Conservation (phyloP, 257 asterid species). For the Nicotiana benthamiana region DNA sequence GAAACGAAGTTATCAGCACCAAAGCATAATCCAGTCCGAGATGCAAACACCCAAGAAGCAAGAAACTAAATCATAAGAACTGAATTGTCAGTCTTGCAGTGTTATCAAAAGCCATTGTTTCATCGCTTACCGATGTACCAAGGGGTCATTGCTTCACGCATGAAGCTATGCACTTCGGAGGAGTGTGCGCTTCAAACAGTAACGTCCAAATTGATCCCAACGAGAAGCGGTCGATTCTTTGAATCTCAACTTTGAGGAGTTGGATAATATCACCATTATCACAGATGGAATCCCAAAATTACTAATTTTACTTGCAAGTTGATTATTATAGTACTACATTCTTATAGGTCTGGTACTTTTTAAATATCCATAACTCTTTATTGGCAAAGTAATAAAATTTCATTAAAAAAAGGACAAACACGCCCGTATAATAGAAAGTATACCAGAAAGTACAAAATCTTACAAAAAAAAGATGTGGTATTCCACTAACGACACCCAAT, state of each 20-base stretch:
- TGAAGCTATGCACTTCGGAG: neutral
- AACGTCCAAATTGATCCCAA: neutral
- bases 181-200: neutral
- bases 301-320: neutral
- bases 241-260: neutral
- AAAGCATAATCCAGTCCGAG: neutral
- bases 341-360: neutral
- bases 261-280: neutral
- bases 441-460: neutral
- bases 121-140: neutral
- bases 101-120: neutral
- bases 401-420: neutral
- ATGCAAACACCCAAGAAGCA: neutral
- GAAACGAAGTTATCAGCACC: slow-evolving; percentile 1
- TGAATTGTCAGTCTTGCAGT: neutral
- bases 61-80: neutral
- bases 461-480: neutral
- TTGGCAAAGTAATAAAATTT: neutral
- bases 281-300: neutral
- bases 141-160: neutral
- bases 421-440: neutral
- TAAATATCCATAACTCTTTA: neutral
- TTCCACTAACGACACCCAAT: neutral
- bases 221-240: neutral
- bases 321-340: neutral